Base-by-base conservation (phyloP, 2,329 filamentous ascomycete species). In the Penicillium sp. region DNA sequence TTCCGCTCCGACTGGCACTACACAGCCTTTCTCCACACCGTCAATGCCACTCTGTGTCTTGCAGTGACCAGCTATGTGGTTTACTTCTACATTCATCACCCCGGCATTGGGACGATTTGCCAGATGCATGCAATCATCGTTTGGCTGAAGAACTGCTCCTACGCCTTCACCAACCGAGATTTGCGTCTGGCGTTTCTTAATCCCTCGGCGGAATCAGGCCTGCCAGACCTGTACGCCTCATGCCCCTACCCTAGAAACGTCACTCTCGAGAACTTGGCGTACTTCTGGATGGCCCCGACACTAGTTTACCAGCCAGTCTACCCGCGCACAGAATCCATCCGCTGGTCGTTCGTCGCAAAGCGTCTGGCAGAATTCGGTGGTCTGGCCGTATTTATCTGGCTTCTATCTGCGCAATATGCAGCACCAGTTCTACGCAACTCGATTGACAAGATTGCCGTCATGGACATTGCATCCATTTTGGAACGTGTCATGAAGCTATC, bases 251-350 rank as follows among this genome's bases (percentile, higher is more conserved):
- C 93, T 0, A 73, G 81, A 42, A 98, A 97, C 69, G 88, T 98
- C 69, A 95, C 90, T 3, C 79, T 96, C 59, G 73, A 78, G 44
- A 98, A 97, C 66, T 76, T 98, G 24, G 82, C 82, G 50, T 98
- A 97, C 73, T 98, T 98, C 70, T 97, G 93, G 92, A 92, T 91
- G 84, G 93, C 92, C 0, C 93, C 93, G 0, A 98, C 93, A 0
- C 79, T 98, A 45, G 87, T 97, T 39, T 98, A 98, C 69, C 93
- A 98, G 74, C 93, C 93, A 1, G 89, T 93, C 12, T 98, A 98
- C 68, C 93, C 93, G 18, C 87, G 91, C 38, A 90, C 88, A 5
- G 76, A 82, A 7, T 81, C 79, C 49, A 88, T 96, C 59, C 81
- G 93, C 54, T 96, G 91, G 90, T 68, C 81, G 3, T 98, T 95